Evolutionary conservation across 805 yeast genomes (phyloP), one percentile per base, ranked within the genome.

Genomic region (Lachancea meyersii): DNA sequence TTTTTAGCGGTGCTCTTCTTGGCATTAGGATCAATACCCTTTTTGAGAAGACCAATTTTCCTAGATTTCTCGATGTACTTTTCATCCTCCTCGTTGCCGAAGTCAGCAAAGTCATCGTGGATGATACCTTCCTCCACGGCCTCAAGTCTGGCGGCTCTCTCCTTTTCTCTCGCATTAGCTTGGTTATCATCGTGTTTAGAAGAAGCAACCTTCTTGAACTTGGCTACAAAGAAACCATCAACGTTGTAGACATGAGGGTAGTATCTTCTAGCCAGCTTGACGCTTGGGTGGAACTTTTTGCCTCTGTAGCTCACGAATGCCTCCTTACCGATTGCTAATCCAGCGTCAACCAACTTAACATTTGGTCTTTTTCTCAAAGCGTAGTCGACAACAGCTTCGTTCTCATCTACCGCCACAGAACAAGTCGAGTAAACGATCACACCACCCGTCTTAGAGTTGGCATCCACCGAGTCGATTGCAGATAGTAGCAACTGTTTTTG

Each of bases 161-260:
- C 96, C 70, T 86, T 86, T 66, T 86, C 96, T 58, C 75, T 75
- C 18, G 95, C 94, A 52, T 93, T 91, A 6, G 93, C 89, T 69
- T 82, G 85, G 45, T 88, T 77, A 42, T 78, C 79, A 65, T 86
- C 95, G 55, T 82, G 85, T 36, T 89, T 83, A 50, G 94, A 81
- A 47, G 96, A 72, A 0, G 89, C 95, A 49, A 77, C 79, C 75
- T 93, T 93, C 70, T 86, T 79, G 73, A 93, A 86, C 65, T 91
- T 93, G 43, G 99, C 99, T 46, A 93, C 98, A 65, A 71, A 93
- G 76, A 93, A 93, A 19, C 99, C 99, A 67, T 93, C 99, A 43
- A 93, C 98, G 64, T 93, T 93, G 63, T 93, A 93, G 21, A 96
- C 89, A 68, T 93, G 99, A 43, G 99, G 99, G 64, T 93, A 93